Evolutionary conservation across 176 grass and related monocot genomes (phyloP), one percentile per base, ranked within the genome.

Genomic region (Otatea glauca): DNA sequence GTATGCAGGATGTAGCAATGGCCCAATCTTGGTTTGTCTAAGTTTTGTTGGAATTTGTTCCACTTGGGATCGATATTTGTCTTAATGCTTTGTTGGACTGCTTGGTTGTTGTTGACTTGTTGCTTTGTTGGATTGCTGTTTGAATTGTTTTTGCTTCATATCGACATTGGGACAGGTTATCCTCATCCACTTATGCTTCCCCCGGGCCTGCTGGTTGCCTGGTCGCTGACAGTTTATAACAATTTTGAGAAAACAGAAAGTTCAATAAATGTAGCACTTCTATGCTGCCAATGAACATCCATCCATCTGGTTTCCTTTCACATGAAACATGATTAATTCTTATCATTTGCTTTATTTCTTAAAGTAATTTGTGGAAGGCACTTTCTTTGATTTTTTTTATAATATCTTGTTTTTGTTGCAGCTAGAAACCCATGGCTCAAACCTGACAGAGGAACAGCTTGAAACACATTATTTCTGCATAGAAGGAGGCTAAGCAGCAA

Each of bases 391-490:
- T 21, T 63, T 63, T 81, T 66, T 76, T 87, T 74, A 37, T 77
- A 71, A 38, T 66, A 78, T 84, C 72, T 81, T 73, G 18, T 84
- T 87, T 81, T 81, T 81, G 16, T 87, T 91, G 83, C 88, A 99
- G 96, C 93, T 99, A 75, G 96, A 94, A 88, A 91, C 93, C 42
- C 93, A 94, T 84, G 91, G 96, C 49, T 93, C 93, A 23, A 99
- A 90, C 85, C 79, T 99, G 81, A 94, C 93, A 74, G 96, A 99
- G 75, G 91, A 96, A 51, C 93, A 99, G 88, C 93, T 96, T 60
- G 96, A 96, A 75, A 21, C 96, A 99, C 62, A 94, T 93, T 34
- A 99, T 99, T 88, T 96, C 92, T 89, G 96, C 96, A 58, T 99
- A 93, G 96, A 99, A 99, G 82, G 90, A 94, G 29, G 90, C 83